Percentiles rank a stretch among this genome's conserved stretches.
Evolutionary conservation across 805 yeast species (phyloP).

Genomic region (Grigorovia humatica): DNA sequence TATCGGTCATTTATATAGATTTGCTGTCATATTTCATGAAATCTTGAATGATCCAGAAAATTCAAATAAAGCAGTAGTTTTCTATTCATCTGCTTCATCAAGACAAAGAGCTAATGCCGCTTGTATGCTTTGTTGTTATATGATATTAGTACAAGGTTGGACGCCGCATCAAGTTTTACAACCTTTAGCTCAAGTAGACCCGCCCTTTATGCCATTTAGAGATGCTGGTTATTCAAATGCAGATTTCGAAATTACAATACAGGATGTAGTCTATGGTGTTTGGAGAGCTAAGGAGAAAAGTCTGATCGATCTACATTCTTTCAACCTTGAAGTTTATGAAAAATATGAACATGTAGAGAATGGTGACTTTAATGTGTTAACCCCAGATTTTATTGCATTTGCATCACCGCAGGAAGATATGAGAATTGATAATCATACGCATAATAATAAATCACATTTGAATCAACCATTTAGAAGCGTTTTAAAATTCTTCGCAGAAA

Average conservation of each 20-base stretch:
- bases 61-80: slow-evolving; percentile 80
- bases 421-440: slow-evolving; percentile 13
- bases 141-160: slow-evolving; percentile 94
- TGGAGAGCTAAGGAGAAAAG: slow-evolving; percentile 96
- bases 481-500: slow-evolving; percentile 58
- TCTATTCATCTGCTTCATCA: slow-evolving; percentile 75
- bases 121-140: slow-evolving; percentile 84
- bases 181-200: slow-evolving; percentile 83
- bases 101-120: slow-evolving; percentile 88
- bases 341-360: slow-evolving; percentile 91
- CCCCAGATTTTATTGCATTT: slow-evolving; percentile 93
- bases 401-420: slow-evolving; percentile 85
- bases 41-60: slow-evolving; percentile 77
- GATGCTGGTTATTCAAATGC: slow-evolving; percentile 97
- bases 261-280: slow-evolving; percentile 89
- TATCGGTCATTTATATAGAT: slow-evolving; percentile 84
- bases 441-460: slow-evolving; percentile 25
- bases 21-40: slow-evolving; percentile 90
- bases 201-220: slow-evolving; percentile 89
- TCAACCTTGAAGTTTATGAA: slow-evolving; percentile 90
- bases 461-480: slow-evolving; percentile 78
- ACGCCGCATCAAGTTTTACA: slow-evolving; percentile 96
- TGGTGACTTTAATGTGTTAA: slow-evolving; percentile 87
- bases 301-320: slow-evolving; percentile 73
- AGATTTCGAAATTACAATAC: slow-evolving; percentile 86